These are phyloP conservation scores for Berkeleyomyces rouxiae DNA, from an alignment of 2,329 filamentous ascomycete genomes.

Conservation along the genomic window DNA sequence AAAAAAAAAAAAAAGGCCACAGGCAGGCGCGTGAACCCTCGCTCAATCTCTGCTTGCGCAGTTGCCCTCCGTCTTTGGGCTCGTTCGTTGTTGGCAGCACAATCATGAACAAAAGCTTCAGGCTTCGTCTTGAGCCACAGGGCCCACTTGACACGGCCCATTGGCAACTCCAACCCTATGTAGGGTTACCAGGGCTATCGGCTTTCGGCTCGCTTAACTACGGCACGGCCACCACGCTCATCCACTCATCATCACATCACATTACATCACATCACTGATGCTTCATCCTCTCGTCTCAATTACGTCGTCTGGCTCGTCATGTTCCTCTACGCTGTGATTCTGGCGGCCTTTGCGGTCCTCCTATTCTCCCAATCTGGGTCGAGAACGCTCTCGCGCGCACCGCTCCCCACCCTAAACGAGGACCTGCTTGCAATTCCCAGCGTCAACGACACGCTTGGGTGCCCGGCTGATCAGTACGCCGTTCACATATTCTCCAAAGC, in stretches of 20 bases:
- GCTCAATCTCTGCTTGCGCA: too few species aligned
- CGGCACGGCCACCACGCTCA: background rate
- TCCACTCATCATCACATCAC: background rate
- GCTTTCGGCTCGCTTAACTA: background rate
- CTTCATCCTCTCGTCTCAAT: background rate
- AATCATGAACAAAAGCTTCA: background rate
- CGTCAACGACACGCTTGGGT: conserved; percentile 23
- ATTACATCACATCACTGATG: background rate
- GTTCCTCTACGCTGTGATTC: conserved; percentile 19
- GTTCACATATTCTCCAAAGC: conserved; percentile 24
- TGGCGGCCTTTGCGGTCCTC: conserved; percentile 26
- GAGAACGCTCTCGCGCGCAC: conserved; percentile 22
- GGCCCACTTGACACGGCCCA: background rate
- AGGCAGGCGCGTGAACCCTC: too few species aligned
- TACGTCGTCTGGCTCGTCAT: background rate
- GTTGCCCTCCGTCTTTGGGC: too few species aligned
- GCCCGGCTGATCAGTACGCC: conserved; percentile 26
- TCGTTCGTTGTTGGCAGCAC: background rate
- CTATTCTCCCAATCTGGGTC: conserved; percentile 29
- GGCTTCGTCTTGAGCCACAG: background rate
- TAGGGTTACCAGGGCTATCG: background rate
- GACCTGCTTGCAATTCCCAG: conserved; percentile 33
- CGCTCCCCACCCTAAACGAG: conserved; percentile 32
- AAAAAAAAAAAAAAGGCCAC: too few species aligned
- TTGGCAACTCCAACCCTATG: background rate